Base-by-base conservation (phyloP, 1,284 basidiomycete species). In the Trametes sp. region DNA sequence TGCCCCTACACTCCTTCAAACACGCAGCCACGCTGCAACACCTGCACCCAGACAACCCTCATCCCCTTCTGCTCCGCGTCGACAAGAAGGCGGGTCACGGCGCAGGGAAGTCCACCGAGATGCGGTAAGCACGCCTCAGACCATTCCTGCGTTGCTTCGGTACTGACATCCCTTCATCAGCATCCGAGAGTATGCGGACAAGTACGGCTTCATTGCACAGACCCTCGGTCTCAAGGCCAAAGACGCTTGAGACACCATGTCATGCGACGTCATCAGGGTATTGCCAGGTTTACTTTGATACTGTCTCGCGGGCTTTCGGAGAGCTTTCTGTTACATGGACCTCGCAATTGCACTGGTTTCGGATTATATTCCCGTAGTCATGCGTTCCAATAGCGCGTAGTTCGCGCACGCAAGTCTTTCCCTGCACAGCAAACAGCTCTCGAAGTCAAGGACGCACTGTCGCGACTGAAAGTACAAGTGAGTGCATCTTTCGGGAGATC, bases 1-100 rank as follows among this genome's bases (percentile, higher is more conserved):
- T 93, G 1, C 92, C 92, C 2, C 78, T 92, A 70, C 93, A 94
- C 75, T 90, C 90, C 7, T 93, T 92, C 83, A 94, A 94, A 75
- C 82, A 86, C 57, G 87, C 88, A 0, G 92, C 92, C 23, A 86
- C 86, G 23, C 77, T 94, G 38, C 93, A 94, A 72, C 77, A 94
- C 69, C 76, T 77, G 2, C 76, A 86, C 3, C 81, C 89, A 0
- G 66, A 86, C 45, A 94, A 92, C 71, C 81, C 83, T 0, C 76
- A 93, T 69, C 93, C 92, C 1, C 77, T 93, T 14, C 78, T 94
- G 14, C 80, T 94, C 56, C 83, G 92, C 19, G 86, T 94, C 42
- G 91, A 94, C 70, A 86, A 87, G 75, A 92, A 93, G 71, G 84
- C 90, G 1, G 93, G 93, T 0, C 93, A 94, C 69, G 92, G 92